These are phyloP conservation scores for Ceratobasidium theobromae DNA, from an alignment of 1,284 basidiomycete genomes.

Conservation along the genomic window DNA sequence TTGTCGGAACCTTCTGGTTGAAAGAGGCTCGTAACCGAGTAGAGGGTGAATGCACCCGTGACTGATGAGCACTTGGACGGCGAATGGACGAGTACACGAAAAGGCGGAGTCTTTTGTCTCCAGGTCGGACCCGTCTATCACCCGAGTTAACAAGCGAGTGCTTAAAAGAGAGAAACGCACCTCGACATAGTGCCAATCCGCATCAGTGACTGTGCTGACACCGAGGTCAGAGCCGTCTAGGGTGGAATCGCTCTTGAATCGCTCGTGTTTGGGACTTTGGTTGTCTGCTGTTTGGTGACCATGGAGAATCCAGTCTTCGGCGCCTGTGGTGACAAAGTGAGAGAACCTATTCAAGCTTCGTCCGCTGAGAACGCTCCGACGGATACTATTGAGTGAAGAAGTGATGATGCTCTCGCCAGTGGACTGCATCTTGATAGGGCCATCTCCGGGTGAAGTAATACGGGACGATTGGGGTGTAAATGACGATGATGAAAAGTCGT, in stretches of 20 bases:
- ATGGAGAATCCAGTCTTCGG: constrained; percentile 75
- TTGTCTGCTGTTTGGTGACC: constrained; percentile 46
- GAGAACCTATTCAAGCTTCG: constrained; percentile 80
- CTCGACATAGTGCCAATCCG: constrained; percentile 71
- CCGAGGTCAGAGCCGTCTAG: constrained; percentile 16
- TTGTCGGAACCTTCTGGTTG: constrained; percentile 42
- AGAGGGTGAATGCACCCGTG: constrained; percentile 73
- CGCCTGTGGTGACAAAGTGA: constrained; percentile 80
- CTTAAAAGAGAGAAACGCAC: constrained; percentile 47
- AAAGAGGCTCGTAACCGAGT: constrained; percentile 75
- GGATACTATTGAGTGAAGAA: constrained; percentile 60
- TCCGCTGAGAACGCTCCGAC: constrained; percentile 69
- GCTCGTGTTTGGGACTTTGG: constrained; percentile 36
- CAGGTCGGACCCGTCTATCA: constrained; percentile 54
- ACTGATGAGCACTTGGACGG: constrained; percentile 70
- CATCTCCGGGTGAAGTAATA: constrained; percentile 32
- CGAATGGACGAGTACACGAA: constrained; percentile 74
- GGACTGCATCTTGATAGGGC: constrained; percentile 62
- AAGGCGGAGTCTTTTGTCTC: constrained; percentile 68
- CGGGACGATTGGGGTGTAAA: constrained; percentile 25
- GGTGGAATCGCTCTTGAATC: constrained; percentile 26
- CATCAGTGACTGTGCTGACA: constrained; percentile 37
- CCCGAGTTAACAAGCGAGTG: background rate
- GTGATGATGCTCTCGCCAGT: constrained; percentile 63
- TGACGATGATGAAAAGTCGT: constrained; percentile 33